Conservation (phyloP, 139 green algal species). For the Picochlorum sp. region DNA sequence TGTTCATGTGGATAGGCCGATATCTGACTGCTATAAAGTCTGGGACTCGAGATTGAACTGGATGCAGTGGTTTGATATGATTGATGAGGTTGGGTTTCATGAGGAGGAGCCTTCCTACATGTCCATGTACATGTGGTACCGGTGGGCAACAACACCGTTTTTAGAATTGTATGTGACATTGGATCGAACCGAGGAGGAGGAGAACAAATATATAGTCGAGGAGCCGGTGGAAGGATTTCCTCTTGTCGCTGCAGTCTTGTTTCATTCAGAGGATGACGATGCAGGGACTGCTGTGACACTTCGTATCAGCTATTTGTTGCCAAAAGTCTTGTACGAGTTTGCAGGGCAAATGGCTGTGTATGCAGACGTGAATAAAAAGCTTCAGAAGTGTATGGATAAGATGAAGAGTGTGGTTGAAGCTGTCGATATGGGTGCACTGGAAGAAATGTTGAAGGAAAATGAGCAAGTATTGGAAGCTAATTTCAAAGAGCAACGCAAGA, state of each 20-base stretch:
- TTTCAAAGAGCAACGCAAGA: conserved; percentile 10
- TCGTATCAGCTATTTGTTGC: conserved; percentile 28
- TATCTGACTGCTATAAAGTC: conserved; percentile 24
- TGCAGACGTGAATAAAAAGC: conserved; percentile 30
- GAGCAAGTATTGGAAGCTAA: conserved; percentile 1
- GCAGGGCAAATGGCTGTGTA: conserved; percentile 30
- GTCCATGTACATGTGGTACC: conserved; percentile 31
- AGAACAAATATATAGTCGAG: conserved; percentile 30
- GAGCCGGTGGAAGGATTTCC: conserved; percentile 26
- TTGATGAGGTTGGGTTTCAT: conserved; percentile 30
- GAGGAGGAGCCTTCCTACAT: conserved; percentile 16
- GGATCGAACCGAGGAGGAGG: conserved; percentile 18
- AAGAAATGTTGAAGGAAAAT: conserved; percentile 5
- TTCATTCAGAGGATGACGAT: conserved; percentile 28
- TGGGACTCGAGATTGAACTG: conserved; percentile 30
- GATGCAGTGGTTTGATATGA: conserved; percentile 35
- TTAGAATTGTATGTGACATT: conserved; percentile 33
- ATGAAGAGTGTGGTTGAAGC: conserved; percentile 21
- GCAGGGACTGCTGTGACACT: conserved; percentile 19
- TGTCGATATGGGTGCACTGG: neutral
- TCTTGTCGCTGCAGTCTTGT: conserved; percentile 27
- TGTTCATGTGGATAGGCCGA: conserved; percentile 13
- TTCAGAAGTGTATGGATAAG: conserved; percentile 17
- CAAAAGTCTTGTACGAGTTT: conserved; percentile 30
- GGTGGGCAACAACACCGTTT: conserved; percentile 33